Evolutionary conservation across 768 basidiomycete genomes (phyloP), one percentile per base, ranked within the genome.

Genomic region (Russula olivacea): DNA sequence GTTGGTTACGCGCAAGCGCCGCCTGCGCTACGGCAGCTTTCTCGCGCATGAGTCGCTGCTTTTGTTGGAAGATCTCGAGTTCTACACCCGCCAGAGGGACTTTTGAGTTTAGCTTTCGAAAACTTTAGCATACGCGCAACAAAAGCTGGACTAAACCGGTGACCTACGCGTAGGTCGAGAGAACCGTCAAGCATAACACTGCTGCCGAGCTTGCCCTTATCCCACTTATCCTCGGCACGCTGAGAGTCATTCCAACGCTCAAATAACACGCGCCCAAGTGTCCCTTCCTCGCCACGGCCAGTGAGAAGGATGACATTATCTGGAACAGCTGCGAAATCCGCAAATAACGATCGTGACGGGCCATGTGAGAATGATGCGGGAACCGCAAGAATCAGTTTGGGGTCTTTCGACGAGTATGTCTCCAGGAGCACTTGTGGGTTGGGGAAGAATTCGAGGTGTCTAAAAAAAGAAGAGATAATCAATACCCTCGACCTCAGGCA

Each of bases 301-400:
- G 96, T 97, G 47, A 98, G 81, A 4, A 99, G 78, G 34, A 99
- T 82, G 58, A 97, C 87, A 68, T 96, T 96, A 64, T 88, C 88
- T 0, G 88, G 84, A 5, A 87, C 81, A 8, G 84, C 79, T 4
- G 93, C 93, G 74, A 98, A 94, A 57, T 92, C 84, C 17, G 85
- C 81, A 72, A 99, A 98, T 4, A 98, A 74, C 38, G 83, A 79
- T 50, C 97, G 84, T 0, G 94, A 95, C 10, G 91, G 88, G 2
- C 96, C 96, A 69, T 98, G 90, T 0, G 93, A 95, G 53, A 99
- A 79, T 4, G 92, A 92, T 1, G 92, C 87, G 2, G 97, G 97
- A 30, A 96, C 89, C 0, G 94, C 93, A 17, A 99, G 81, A 64
- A 99, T 91, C 56, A 98, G 81, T 71, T 98, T 98, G 0, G 97